Evolutionary conservation across 768 basidiomycete species (phyloP), one percentile per base, ranked within the genome.

Genomic region (Amanita phalloides): DNA sequence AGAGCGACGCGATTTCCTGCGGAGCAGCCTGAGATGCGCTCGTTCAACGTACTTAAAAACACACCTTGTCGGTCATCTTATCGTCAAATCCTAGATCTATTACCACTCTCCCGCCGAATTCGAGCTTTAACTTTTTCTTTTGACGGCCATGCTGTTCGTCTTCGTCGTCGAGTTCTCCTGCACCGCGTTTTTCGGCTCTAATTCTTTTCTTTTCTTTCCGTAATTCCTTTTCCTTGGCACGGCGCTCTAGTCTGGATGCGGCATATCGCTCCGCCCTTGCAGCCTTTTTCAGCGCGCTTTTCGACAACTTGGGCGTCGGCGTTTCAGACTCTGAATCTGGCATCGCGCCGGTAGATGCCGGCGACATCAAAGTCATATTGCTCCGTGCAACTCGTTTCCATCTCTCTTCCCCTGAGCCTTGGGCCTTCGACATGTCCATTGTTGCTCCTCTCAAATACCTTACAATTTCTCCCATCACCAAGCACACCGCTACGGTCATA

Each of bases 31-130:
- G 17, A 17, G 17, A 17, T 17, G 17, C 17, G 17, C 17, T 17
- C 17, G 30, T 20, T 32, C 14, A 10, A 20, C 17, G 23, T 6
- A 37, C 17, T 17, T 17, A 11, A 13, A 13, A 45, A 66, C 83
- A 57, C 65, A 94, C 93, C 72, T 93, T 90, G 55, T 95, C 91
- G 53, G 72, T 81, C 95, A 98, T 97, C 68, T 83, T 72, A 41
- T 93, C 79, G 63, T 98, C 94, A 64, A 96, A 97, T 7, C 84
- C 90, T 14, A 97, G 73, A 69, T 99, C 96, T 17, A 98, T 65
- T 32, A 90, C 79, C 3, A 92, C 75, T 53, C 74, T 76, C 20
- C 86, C 89, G 5, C 78, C 74, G 57, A 79, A 83, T 44, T 68
- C 57, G 38, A 72, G 54, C 53, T 63, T 69, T 26, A 62, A 64